Percentiles rank a stretch among this genome's conserved stretches.
These are phyloP conservation scores for Domatiomyces catenatus DNA, from an alignment of 2,329 filamentous ascomycete genomes.

Conservation along the genomic window DNA sequence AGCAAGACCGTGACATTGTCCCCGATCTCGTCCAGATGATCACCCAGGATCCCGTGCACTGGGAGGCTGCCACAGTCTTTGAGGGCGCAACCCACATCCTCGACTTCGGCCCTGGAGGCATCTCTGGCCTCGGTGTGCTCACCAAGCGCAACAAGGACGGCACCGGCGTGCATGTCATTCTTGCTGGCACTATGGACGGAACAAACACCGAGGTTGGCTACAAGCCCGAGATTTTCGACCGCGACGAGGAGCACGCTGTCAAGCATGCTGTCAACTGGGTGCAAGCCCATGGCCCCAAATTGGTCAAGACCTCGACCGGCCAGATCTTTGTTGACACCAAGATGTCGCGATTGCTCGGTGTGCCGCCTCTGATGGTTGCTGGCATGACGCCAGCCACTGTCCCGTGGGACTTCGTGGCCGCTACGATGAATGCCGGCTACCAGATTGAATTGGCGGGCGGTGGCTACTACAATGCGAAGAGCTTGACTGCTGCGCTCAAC, in stretches of 20 bases:
- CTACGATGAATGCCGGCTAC: conserved; percentile 90
- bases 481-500: conserved; percentile 64
- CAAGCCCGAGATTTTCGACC: conserved; percentile 94
- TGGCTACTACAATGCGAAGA: conserved; percentile 71
- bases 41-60: conserved; percentile 83
- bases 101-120: conserved; percentile 92
- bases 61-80: conserved; percentile 90
- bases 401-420: conserved; percentile 79
- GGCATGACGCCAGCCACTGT: conserved; percentile 90
- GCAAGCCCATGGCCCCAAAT: conserved; percentile 83
- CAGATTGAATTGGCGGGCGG: conserved; percentile 81
- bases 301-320: conserved; percentile 77
- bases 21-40: conserved; percentile 82
- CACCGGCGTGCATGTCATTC: conserved; percentile 87
- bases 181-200: conserved; percentile 84
- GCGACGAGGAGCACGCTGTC: conserved; percentile 85
- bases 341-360: conserved; percentile 73
- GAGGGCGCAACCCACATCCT: conserved; percentile 81
- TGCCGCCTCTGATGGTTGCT: conserved; percentile 77
- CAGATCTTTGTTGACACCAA: conserved; percentile 92
- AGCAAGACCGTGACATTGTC: conserved; percentile 62
- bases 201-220: conserved; percentile 85
- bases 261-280: conserved; percentile 97
- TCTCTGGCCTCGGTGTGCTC: conserved; percentile 86
- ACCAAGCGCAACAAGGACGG: conserved; percentile 99